A percentile compares a stretch with the other conserved stretches of the same genome.
Conservation (phyloP, 495 filamentous ascomycete species). For the Xylaria bambusicola region DNA sequence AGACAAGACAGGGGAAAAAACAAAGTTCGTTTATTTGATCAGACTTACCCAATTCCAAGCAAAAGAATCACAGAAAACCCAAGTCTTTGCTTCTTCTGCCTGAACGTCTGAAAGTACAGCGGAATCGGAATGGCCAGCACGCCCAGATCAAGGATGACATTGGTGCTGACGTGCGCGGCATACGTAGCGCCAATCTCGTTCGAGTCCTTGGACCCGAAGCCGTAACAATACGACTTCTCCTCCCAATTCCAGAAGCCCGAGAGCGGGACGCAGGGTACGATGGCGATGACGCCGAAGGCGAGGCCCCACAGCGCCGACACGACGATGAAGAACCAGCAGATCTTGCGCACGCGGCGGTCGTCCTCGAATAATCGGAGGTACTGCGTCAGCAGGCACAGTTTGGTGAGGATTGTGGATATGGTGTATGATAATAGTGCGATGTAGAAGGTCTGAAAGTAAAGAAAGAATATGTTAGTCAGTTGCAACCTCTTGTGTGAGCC, state of each 20-base stretch:
- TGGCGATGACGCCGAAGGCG: constrained; percentile 30
- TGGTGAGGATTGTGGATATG: constrained; percentile 33
- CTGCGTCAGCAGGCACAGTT: constrained; percentile 30
- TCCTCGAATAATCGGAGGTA: constrained; percentile 32
- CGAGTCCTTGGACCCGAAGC: constrained; percentile 31
- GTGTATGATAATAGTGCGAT: constrained; percentile 29
- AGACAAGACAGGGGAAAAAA: background rate
- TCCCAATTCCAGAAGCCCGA: constrained; percentile 32
- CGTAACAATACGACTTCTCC: constrained; percentile 23
- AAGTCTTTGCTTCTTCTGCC: constrained; percentile 28
- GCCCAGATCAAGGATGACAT: constrained; percentile 30
- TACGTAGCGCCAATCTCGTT: constrained; percentile 28
- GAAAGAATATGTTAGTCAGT: constrained; percentile 3
- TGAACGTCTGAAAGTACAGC: constrained; percentile 28
- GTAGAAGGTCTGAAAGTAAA: constrained; percentile 29
- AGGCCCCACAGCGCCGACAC: constrained; percentile 29
- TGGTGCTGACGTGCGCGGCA: constrained; percentile 27
- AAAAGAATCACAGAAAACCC: constrained; percentile 30
- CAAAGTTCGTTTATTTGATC: background rate
- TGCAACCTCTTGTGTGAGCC: background rate
- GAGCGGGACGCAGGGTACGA: constrained; percentile 33
- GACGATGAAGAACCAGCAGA: constrained; percentile 29
- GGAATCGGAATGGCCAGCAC: constrained; percentile 33
- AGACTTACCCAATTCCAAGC: constrained; percentile 27
- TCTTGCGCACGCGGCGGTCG: constrained; percentile 14